Evolutionary conservation across 2,329 filamentous ascomycete species (phyloP), one percentile per base, ranked within the genome.

Genomic region (Fusarium albosuccineum): DNA sequence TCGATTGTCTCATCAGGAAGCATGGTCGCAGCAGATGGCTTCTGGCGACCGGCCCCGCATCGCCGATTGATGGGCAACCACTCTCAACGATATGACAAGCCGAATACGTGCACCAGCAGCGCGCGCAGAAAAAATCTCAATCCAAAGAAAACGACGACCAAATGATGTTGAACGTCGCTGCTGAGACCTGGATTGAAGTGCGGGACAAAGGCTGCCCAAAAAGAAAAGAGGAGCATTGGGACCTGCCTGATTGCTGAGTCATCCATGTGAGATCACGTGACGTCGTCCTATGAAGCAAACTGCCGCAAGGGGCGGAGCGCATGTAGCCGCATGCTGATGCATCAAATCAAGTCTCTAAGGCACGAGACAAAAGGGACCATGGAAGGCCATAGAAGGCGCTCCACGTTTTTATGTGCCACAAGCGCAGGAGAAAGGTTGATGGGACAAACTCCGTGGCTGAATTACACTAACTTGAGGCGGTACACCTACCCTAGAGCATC

Each of bases 1-100:
- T 67, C 65, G 44, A 72, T 69, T 41, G 54, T 57, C 14, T 52
- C 63, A 62, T 71, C 68, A 58, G 58, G 58, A 59, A 70, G 68
- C 59, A 71, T 70, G 44, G 45, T 70, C 55, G 44, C 57, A 49
- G 42, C 64, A 51, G 36, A 50, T 54, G 41, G 59, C 44, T 46
- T 45, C 27, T 44, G 45, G 57, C 57, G 45, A 59, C 39, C 30
- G 53, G 54, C 52, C 54, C 51, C 62, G 64, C 67, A 70, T 70
- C 53, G 57, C 67, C 51, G 40, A 27, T 14, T 37, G 57, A 46
- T 54, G 44, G 37, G 34, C 40, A 22, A 42, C 39, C 27, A 6
- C n/a, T 17, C 29, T 30, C 33, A 2, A 30, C 44, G 4, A 44
- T 37, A 55, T 61, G 9, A 9, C 29, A 9, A 9, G 11, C 29